Percentiles rank a stretch among this genome's conserved stretches.
Conservation (phyloP, 1,284 basidiomycete genomes). For the Cryptococcus depauperatus region DNA sequence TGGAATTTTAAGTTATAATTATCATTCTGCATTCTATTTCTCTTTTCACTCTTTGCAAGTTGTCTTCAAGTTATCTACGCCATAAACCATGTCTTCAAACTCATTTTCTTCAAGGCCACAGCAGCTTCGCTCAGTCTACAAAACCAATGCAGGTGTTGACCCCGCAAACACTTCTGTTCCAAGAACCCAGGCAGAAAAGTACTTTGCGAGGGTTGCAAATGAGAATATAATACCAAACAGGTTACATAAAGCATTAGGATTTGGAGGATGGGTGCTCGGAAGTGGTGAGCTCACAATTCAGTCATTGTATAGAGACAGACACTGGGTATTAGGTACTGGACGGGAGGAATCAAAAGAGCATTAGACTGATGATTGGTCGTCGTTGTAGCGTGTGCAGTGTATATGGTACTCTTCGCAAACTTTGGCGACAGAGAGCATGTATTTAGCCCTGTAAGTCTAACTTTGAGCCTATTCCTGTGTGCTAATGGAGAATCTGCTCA, state of each 20-base stretch:
- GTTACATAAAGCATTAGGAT: conserved; percentile 14
- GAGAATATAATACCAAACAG: conserved; percentile 15
- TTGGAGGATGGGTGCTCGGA: conserved; percentile 21
- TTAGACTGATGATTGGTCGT: conserved; percentile 19
- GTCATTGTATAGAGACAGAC: too few relatives aligned
- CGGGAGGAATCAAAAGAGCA: too few relatives aligned
- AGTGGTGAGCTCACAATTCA: neutral
- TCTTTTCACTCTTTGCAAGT: too few relatives aligned
- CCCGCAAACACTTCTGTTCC: conserved; percentile 6
- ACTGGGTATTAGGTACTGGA: too few relatives aligned
- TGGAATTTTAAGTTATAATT: neutral
- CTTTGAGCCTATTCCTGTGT: too few relatives aligned
- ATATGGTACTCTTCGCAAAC: conserved; percentile 40
- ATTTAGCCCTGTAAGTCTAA: conserved; percentile 43
- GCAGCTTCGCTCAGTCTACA: neutral
- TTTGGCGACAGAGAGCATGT: conserved; percentile 41
- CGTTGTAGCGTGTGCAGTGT: conserved; percentile 20
- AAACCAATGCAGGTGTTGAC: conserved; percentile 15
- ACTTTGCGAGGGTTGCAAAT: conserved; percentile 15
- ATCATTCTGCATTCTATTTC: neutral
- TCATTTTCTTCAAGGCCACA: neutral
- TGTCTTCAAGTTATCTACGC: neutral
- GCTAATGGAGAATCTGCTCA: too few relatives aligned
- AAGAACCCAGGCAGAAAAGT: conserved; percentile 16
- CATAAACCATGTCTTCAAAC: neutral